Evolutionary conservation across 2,329 filamentous ascomycete species (phyloP).

Genomic region (Zopfia rhizophila): DNA sequence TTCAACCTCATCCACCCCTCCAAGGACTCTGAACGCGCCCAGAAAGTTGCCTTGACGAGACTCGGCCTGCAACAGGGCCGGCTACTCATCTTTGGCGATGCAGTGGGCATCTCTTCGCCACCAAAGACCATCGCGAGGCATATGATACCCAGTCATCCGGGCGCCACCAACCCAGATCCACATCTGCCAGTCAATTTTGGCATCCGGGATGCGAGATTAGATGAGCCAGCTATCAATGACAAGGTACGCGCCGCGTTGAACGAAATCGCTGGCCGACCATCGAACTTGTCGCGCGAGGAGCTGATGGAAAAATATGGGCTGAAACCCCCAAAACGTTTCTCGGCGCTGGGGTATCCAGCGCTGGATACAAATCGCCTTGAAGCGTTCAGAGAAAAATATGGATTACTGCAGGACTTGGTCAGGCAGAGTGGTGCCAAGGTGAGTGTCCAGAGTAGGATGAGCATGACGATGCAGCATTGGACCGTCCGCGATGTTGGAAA

Average conservation of each 20-base stretch:
- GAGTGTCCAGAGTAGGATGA: constrained; percentile 46
- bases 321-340: constrained; percentile 55
- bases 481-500: constrained; percentile 53
- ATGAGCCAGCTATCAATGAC: constrained; percentile 50
- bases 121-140: constrained; percentile 55
- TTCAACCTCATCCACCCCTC: constrained; percentile 58
- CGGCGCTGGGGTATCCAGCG: constrained; percentile 49
- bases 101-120: constrained; percentile 57
- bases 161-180: constrained; percentile 56
- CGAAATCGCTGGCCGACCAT: constrained; percentile 58
- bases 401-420: constrained; percentile 53
- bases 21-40: constrained; percentile 54
- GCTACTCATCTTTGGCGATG: constrained; percentile 61
- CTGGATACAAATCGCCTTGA: constrained; percentile 58
- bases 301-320: constrained; percentile 59
- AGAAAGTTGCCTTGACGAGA: constrained; percentile 56
- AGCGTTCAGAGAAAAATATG: constrained; percentile 57
- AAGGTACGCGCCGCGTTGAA: constrained; percentile 54
- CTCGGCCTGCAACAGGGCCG: constrained; percentile 60
- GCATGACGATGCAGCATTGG: constrained; percentile 53
- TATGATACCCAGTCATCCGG: constrained; percentile 57
- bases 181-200: constrained; percentile 58
- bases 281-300: constrained; percentile 51
- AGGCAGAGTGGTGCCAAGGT: constrained; percentile 43
- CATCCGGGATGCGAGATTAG: constrained; percentile 54